A percentile compares a stretch with the other conserved stretches of the same genome.
Conservation (phyloP, 2,329 filamentous ascomycete species). For the Bipolaris victoriae region DNA sequence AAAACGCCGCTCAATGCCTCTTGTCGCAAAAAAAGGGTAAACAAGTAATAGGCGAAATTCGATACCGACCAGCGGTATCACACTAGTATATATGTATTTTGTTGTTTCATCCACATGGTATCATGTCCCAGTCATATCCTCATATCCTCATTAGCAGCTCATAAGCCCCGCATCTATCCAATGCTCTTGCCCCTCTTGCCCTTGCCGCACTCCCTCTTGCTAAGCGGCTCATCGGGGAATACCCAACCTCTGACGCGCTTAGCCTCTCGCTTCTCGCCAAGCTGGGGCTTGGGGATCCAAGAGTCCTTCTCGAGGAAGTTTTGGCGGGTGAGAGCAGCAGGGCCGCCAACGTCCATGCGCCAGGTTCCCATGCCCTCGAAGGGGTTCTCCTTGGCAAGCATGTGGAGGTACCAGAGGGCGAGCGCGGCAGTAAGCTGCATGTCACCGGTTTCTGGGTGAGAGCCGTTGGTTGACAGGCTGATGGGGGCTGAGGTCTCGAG, state of each 20-base stretch:
- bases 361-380: constrained; percentile 66
- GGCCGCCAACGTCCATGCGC: constrained; percentile 75
- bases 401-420: constrained; percentile 79
- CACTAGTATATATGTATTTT: too few relatives aligned
- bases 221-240: constrained; percentile 74
- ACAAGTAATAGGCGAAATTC: background rate
- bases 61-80: constrained; percentile 12
- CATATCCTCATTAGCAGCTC: background rate
- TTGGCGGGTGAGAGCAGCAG: constrained; percentile 72
- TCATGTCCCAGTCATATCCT: constrained; percentile 1
- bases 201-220: constrained; percentile 66
- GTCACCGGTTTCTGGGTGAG: constrained; percentile 46
- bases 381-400: constrained; percentile 68
- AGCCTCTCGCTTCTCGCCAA: constrained; percentile 76
- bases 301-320: constrained; percentile 72
- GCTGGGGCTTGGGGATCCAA: constrained; percentile 77
- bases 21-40: background rate
- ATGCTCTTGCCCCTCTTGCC: constrained; percentile 41
- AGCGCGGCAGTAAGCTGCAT: constrained; percentile 71
- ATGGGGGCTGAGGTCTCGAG: constrained; percentile 73
- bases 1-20: constrained; percentile 10
- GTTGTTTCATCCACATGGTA: background rate
- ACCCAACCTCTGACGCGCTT: constrained; percentile 78
- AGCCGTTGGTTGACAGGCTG: constrained; percentile 54
- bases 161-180: constrained; percentile 7